Percentiles rank a stretch among this genome's conserved stretches.
phyloP scores from a whole-genome alignment of 371 early-diverging fungal species.

The Mortierella sp. region DNA sequence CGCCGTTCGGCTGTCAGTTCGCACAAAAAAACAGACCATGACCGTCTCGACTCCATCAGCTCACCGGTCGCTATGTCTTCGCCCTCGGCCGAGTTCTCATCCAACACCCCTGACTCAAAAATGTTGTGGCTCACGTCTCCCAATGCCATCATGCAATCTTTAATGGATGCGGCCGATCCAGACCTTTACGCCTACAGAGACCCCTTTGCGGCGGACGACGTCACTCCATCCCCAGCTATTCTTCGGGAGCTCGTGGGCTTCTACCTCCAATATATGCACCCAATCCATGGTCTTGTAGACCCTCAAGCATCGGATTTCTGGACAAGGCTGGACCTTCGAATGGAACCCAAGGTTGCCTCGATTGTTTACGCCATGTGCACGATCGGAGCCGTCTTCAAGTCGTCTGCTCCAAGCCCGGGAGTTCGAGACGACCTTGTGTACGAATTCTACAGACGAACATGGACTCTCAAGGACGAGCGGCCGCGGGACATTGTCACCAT shows the following conservation, averaged over 20 bases:
- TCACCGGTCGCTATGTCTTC: not conserved
- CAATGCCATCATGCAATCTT: conserved; percentile 26
- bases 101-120: conserved; percentile 5
- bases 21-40: not conserved
- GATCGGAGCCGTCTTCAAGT: conserved; percentile 31
- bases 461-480: conserved; percentile 9
- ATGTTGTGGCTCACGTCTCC: conserved; percentile 1
- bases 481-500: conserved; percentile 28
- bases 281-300: conserved; percentile 33
- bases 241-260: conserved; percentile 34
- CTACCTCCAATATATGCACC: conserved; percentile 41
- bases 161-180: conserved; percentile 23
- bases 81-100: not conserved
- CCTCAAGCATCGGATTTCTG: conserved; percentile 38
- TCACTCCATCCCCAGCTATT: conserved; percentile 10
- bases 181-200: conserved; percentile 7
- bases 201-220: not conserved
- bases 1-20: conserved; percentile 1
- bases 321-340: conserved; percentile 37
- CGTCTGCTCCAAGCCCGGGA: conserved; percentile 9
- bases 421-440: conserved; percentile 19
- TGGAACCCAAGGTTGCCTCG: conserved; percentile 29
- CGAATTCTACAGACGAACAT: conserved; percentile 22
- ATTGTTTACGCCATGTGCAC: conserved; percentile 54
- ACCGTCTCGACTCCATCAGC: not conserved